These are phyloP conservation scores for Plasmodium reichenowi DNA, from an alignment of 169 alveolate genomes.

Conservation along the genomic window DNA sequence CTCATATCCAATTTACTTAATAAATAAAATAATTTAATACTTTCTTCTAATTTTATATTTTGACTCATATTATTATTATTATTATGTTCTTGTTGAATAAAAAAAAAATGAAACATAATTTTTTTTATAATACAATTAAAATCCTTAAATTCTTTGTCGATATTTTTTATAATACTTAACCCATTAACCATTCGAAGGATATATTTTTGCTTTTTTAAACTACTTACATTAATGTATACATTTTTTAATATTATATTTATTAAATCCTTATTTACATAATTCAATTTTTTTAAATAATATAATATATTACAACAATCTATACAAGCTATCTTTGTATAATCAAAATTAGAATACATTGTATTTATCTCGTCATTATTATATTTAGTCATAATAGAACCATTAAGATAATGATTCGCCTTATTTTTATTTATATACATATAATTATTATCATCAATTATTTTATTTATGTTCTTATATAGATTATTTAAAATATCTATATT, in stretches of 20 bases:
- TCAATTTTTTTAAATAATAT: constrained; percentile 26
- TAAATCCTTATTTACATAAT: constrained; percentile 40
- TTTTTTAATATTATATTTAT: constrained; percentile 28
- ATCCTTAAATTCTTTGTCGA: constrained; percentile 27
- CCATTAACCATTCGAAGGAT: constrained; percentile 35
- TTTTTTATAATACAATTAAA: constrained; percentile 45
- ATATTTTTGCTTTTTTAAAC: constrained; percentile 23
- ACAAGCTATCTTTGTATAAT: constrained; percentile 24
- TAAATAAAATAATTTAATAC: constrained; percentile 40
- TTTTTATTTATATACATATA: not conserved
- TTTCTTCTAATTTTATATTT: constrained; percentile 14
- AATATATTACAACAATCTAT: constrained; percentile 38
- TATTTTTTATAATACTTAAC: constrained; percentile 36
- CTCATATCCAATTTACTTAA: constrained; percentile 24
- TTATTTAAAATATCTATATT: constrained; percentile 5
- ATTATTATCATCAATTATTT: not conserved
- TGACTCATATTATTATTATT: not conserved
- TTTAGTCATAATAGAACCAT: not conserved
- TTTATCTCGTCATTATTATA: not conserved
- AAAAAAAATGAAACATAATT: constrained; percentile 30
- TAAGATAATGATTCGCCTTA: not conserved
- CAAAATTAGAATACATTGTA: not conserved
- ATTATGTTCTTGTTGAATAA: not conserved
- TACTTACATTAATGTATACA: constrained; percentile 23
- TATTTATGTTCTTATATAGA: not conserved